A percentile compares a stretch with the other conserved stretches of the same genome.
These are phyloP conservation scores for Venturia nashicola DNA, from an alignment of 2,329 filamentous ascomycete species.

Conservation along the genomic window DNA sequence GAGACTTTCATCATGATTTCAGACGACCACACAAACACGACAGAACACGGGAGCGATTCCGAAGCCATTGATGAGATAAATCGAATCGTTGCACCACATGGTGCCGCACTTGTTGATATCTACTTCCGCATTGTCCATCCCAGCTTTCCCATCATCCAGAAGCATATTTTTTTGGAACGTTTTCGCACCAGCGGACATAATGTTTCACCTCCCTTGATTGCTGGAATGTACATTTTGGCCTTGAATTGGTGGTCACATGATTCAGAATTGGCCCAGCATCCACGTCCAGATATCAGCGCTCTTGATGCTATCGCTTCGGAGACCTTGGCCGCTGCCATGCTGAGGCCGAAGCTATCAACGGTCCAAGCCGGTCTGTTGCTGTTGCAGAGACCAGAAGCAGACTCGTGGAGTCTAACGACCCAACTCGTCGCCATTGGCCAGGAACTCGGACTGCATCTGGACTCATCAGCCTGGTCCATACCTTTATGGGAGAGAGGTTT, in stretches of 20 bases:
- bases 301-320: conserved; percentile 63
- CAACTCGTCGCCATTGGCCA: conserved; percentile 80
- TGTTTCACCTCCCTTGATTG: conserved; percentile 64
- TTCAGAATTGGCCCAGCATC: conserved; percentile 49
- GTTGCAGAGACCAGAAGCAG: conserved; percentile 62
- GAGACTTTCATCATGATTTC: conserved; percentile 74
- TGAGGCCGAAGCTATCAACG: conserved; percentile 69
- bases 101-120: conserved; percentile 63
- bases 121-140: conserved; percentile 76
- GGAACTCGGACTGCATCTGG: conserved; percentile 78
- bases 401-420: conserved; percentile 74
- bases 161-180: conserved; percentile 66
- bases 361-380: conserved; percentile 66
- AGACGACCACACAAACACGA: conserved; percentile 59
- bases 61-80: conserved; percentile 64
- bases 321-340: conserved; percentile 64
- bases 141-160: conserved; percentile 71
- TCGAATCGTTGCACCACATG: conserved; percentile 61
- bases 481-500: conserved; percentile 77
- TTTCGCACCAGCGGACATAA: conserved; percentile 55
- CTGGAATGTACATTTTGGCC: conserved; percentile 72
- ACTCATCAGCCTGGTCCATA: conserved; percentile 79
- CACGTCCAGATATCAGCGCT: conserved; percentile 58
- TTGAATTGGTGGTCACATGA: conserved; percentile 80
- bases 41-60: conserved; percentile 56